Evolutionary conservation across 345 rosid species (phyloP).

Genomic region (Hypericum perforatum): DNA sequence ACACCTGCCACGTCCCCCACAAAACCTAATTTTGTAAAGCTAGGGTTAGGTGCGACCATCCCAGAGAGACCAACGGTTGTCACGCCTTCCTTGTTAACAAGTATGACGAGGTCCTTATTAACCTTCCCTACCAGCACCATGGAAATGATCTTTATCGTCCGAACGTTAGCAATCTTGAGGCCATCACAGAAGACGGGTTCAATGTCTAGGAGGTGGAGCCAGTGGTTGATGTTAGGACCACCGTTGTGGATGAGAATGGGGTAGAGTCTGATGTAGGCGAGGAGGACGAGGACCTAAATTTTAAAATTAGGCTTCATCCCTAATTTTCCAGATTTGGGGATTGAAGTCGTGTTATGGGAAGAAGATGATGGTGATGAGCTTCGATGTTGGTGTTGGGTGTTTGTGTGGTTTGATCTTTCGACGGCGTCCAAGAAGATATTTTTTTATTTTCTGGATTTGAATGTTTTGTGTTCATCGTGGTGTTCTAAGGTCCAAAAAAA

Average conservation of each 20-base stretch:
- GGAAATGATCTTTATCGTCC: conserved; percentile 88
- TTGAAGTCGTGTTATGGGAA: too few species aligned
- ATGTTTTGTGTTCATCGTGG: too few species aligned
- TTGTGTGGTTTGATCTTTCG: too few species aligned
- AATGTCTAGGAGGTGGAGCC: conserved; percentile 57
- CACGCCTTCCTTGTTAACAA: conserved; percentile 71
- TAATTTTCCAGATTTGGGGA: too few species aligned
- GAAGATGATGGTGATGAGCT: too few species aligned
- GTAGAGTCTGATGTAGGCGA: conserved; percentile 77
- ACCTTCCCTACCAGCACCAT: conserved; percentile 91
- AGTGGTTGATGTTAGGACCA: conserved; percentile 77
- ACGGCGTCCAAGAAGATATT: too few species aligned
- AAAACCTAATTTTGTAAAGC: conserved; percentile 58
- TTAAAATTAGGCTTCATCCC: too few species aligned
- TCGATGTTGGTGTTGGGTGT: too few species aligned
- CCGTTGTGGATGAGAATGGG: conserved; percentile 89
- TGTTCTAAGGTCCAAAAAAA: too few species aligned
- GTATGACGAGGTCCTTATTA: conserved; percentile 67
- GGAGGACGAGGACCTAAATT: conserved; percentile 75
- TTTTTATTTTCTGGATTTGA: too few species aligned
- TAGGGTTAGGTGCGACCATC: conserved; percentile 72
- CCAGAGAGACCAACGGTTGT: conserved; percentile 83
- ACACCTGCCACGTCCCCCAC: conserved; percentile 82
- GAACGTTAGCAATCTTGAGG: conserved; percentile 74
- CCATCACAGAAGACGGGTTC: conserved; percentile 69